Evolutionary conservation across 495 filamentous ascomycete genomes (phyloP), one percentile per base, ranked within the genome.

Genomic region (Lepraria neglecta): DNA sequence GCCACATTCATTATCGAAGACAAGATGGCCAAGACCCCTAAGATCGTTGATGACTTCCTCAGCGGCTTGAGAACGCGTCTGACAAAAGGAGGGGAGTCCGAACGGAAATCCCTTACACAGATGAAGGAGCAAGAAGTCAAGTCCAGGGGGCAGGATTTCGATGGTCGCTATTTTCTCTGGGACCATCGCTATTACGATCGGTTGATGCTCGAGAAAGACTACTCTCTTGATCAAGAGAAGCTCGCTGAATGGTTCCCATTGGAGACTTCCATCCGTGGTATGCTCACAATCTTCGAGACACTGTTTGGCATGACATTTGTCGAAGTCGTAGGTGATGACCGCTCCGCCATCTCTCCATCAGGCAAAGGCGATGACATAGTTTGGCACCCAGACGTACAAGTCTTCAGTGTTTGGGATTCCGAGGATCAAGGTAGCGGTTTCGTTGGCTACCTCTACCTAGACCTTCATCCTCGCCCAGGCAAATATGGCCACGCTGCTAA

Each of bases 241-340:
- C 89, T 98, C 66, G 84, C 92, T 27, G 91, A 98, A 72, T 97
- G 94, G 74, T 98, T 97, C 78, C 92, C 94, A 4, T 75, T 97
- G 27, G 81, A 84, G 65, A 85, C 84, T 4, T 95, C 90, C 3
- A 88, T 98, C 55, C 77, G 81, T 33, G 90, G 89, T 60, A 98
- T 97, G 95, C 82, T 98, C 57, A 78, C 85, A 68, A 96, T 97
- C 67, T 97, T 98, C 65, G 92, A 97, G 73, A 78, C 90, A 70
- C 79, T 98, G 0, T 95, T 98, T 65, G 94, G 94, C 27, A 77
- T 98, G 11, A 87, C 85, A 17, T 97, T 98, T 67, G 86, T 97
- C 30, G 86, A 96, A 76, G 78, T 97, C 52, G 73, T 73, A 19
- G 84, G 81, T 46, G 74, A 80, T 56, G 83, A 85, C 62, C 78